A percentile compares a stretch with the other conserved stretches of the same genome.
Evolutionary conservation across 768 basidiomycete genomes (phyloP).

Genomic region (Mrakia hoshinonis): DNA sequence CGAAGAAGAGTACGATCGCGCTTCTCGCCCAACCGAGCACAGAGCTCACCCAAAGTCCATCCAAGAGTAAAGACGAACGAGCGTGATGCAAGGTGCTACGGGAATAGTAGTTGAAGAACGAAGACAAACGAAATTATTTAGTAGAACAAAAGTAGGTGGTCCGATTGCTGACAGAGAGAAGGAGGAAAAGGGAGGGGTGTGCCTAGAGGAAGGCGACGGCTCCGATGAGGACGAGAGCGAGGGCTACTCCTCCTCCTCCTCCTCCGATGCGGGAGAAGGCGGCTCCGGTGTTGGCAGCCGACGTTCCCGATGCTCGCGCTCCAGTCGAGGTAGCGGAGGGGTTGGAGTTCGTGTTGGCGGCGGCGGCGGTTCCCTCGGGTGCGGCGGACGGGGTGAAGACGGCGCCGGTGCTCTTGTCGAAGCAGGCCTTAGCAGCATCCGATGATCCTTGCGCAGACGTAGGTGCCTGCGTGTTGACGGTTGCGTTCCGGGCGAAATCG

Average conservation of each 20-base stretch:
- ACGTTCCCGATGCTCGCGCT: neutral
- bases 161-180: neutral
- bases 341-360: neutral
- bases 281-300: neutral
- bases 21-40: too few relatives aligned
- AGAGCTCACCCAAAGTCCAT: too few relatives aligned
- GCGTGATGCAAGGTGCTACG: too few relatives aligned
- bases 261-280: neutral
- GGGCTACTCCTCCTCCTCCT: neutral
- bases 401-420: conserved; percentile 11
- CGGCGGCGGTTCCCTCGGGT: neutral
- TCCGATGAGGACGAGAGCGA: neutral
- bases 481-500: conserved; percentile 70
- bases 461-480: conserved; percentile 49
- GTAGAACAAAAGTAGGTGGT: neutral
- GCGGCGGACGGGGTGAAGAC: conserved; percentile 24
- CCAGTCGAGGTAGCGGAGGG: neutral
- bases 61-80: too few relatives aligned
- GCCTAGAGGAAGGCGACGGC: neutral
- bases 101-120: too few relatives aligned
- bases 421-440: conserved; percentile 12
- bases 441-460: conserved; percentile 2
- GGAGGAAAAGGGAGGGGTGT: neutral
- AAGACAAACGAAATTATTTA: too few relatives aligned
- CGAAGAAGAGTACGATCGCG: too few relatives aligned